A percentile compares a stretch with the other conserved stretches of the same genome.
These are phyloP conservation scores for Gloeopeniophorella convolvens DNA, from an alignment of 768 basidiomycete species.

Conservation along the genomic window DNA sequence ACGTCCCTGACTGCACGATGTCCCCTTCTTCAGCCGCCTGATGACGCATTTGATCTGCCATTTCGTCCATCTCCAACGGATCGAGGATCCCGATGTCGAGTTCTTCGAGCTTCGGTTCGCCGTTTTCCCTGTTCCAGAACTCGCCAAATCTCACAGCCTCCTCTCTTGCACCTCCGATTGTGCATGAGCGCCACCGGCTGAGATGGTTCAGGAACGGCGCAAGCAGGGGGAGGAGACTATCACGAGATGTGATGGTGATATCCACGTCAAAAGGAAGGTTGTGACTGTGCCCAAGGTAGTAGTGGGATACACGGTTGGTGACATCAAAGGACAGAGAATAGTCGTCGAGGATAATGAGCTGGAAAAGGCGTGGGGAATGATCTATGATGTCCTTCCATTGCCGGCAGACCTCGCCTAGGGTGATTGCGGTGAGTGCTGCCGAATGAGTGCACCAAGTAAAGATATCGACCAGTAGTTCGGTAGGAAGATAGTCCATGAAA, in stretches of 20 bases:
- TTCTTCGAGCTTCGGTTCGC: constrained; percentile 21
- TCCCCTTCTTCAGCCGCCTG: background rate
- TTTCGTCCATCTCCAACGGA: constrained; percentile 12
- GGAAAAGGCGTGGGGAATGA: constrained; percentile 56
- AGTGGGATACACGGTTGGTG: constrained; percentile 41
- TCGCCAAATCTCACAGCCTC: constrained; percentile 28
- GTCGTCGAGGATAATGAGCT: constrained; percentile 47
- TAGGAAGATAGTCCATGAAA: constrained; percentile 37
- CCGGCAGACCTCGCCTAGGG: constrained; percentile 46
- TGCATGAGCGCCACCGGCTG: constrained; percentile 51
- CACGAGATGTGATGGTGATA: constrained; percentile 40
- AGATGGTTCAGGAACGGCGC: constrained; percentile 54
- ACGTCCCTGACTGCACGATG: constrained; percentile 1
- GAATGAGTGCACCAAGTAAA: constrained; percentile 37
- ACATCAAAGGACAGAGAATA: constrained; percentile 28
- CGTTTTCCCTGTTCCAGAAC: constrained; percentile 17
- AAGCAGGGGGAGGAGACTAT: constrained; percentile 54
- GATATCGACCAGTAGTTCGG: constrained; percentile 58
- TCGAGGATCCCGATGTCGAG: constrained; percentile 23
- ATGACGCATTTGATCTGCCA: constrained; percentile 2
- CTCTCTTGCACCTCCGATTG: constrained; percentile 33
- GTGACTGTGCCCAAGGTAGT: constrained; percentile 49
- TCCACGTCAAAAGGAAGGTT: constrained; percentile 52
- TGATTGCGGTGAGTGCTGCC: constrained; percentile 39
- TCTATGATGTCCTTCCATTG: constrained; percentile 52